Conservation (phyloP, 768 basidiomycete genomes). For the Gelatoporia subvermispora region DNA sequence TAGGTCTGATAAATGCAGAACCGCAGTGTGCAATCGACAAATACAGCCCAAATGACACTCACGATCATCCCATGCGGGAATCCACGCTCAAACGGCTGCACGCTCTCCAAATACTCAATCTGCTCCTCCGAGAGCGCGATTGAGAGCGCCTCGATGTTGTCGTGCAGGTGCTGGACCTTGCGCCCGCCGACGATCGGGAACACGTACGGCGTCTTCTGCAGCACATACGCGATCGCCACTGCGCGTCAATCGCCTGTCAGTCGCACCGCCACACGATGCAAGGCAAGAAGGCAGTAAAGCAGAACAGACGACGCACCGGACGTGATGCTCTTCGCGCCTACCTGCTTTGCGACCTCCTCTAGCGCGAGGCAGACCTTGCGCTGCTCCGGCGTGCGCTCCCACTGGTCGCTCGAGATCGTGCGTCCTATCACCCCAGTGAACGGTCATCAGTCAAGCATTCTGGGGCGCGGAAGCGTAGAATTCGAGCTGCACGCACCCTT, state of each 20-base stretch:
- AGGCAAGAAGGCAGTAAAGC: slow-evolving; percentile 2
- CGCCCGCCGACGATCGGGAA: slow-evolving; percentile 50
- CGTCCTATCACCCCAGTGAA: slow-evolving; percentile 27
- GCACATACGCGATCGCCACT: slow-evolving; percentile 52
- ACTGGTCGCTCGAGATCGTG: slow-evolving; percentile 22
- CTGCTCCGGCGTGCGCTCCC: slow-evolving; percentile 46
- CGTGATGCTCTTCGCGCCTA: slow-evolving; percentile 43
- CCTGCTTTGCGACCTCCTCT: slow-evolving; percentile 45
- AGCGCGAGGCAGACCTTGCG: slow-evolving; percentile 37
- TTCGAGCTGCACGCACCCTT: slow-evolving; percentile 28
- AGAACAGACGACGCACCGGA: slow-evolving; percentile 32
- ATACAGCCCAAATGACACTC: slow-evolving; percentile 13
- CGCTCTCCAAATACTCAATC: slow-evolving; percentile 39
- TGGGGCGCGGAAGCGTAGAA: too few species aligned
- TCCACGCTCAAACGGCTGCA: slow-evolving; percentile 40
- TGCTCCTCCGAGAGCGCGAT: slow-evolving; percentile 42
- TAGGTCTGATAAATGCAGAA: too few species aligned
- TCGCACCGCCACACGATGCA: slow-evolving; percentile 1
- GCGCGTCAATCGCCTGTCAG: background rate
- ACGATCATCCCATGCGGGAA: slow-evolving; percentile 36
- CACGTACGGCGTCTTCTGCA: slow-evolving; percentile 49
- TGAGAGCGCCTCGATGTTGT: slow-evolving; percentile 47
- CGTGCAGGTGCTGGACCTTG: slow-evolving; percentile 46
- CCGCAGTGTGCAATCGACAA: background rate
- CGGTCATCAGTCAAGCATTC: too few species aligned